Base-by-base conservation (phyloP, 1,284 basidiomycete genomes). In the Anthracocystis setariae region DNA sequence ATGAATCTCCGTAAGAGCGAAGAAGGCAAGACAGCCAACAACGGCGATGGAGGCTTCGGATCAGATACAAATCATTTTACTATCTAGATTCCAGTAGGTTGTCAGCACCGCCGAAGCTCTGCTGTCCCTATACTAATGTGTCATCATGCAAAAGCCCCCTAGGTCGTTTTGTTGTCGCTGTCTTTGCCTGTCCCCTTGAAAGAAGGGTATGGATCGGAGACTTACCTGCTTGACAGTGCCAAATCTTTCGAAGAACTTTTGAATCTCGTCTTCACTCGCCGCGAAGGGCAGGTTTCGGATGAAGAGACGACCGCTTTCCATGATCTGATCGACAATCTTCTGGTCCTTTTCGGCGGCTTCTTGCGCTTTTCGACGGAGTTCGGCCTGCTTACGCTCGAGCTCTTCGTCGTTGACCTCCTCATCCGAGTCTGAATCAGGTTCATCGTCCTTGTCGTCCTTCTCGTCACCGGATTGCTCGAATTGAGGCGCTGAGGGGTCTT, bases 231-330 rank as follows among this genome's bases (percentile, higher is more conserved):
- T 87, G 43, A 97, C 82, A 42, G 87, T 85, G 8, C 94, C 94
- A 81, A 88, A 92, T 0, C 87, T 85, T 9, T 84, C 83, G 81
- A 95, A 94, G 7, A 90, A 86, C n/a, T 87, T 85, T 8, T 84
- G 81, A 2, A 98, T 83, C 50, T 96, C 92, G 3, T 87, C 85
- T 32, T 91, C 88, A 1, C 90, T 90, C 58, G 92, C 92, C 0
- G 90, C 87, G 79, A 93, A 98, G 0, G 94, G 87, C 18, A 98
- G 84, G 81, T 98, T 98, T 13, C 95, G 92, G 7, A 98, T 85
- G 81, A 98, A 98, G 5, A 98, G 85, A 1, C 95, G 89, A 0
- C 89, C 88, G 0, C 92, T 93, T 58, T 88, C 87, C 23, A 91
- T 85, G 56, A 97, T 93, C 0, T 89, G 89, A 68, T 71, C 76